Percentiles rank a stretch among this genome's conserved stretches.
phyloP scores from a whole-genome alignment of 176 grass and related monocot species.

The Carex scoparia region DNA sequence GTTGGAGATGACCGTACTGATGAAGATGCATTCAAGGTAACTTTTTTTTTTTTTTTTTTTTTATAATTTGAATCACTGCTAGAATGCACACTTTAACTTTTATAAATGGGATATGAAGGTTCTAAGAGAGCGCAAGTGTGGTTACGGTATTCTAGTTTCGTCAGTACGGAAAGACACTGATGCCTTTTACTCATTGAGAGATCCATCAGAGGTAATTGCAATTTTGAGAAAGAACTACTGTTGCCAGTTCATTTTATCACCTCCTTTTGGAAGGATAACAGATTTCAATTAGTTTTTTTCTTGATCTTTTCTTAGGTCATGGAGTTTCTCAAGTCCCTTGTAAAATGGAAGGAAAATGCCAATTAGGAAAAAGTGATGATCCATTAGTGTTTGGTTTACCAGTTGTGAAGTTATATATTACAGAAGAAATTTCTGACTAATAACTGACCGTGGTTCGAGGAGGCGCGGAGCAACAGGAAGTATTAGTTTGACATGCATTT shows the following conservation, averaged over 20 bases:
- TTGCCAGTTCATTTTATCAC: constrained; percentile 8
- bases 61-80: neutral
- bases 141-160: constrained; percentile 89
- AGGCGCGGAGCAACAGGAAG: constrained; percentile 10
- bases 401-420: constrained; percentile 39
- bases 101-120: constrained; percentile 34
- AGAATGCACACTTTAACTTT: neutral
- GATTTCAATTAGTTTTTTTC: neutral
- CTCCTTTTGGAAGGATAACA: neutral
- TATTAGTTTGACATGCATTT: constrained; percentile 16
- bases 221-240: neutral
- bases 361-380: constrained; percentile 14
- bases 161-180: constrained; percentile 76
- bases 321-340: constrained; percentile 76
- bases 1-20: constrained; percentile 93
- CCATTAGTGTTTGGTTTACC: constrained; percentile 25
- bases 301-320: constrained; percentile 49
- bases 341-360: constrained; percentile 62
- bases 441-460: constrained; percentile 35
- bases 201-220: constrained; percentile 69
- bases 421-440: constrained; percentile 54
- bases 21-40: constrained; percentile 97
- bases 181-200: constrained; percentile 77
- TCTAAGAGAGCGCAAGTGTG: constrained; percentile 53
- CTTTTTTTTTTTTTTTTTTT: neutral